Evolutionary conservation across 345 rosid species (phyloP).

Genomic region (Moricandia moricandioides): DNA sequence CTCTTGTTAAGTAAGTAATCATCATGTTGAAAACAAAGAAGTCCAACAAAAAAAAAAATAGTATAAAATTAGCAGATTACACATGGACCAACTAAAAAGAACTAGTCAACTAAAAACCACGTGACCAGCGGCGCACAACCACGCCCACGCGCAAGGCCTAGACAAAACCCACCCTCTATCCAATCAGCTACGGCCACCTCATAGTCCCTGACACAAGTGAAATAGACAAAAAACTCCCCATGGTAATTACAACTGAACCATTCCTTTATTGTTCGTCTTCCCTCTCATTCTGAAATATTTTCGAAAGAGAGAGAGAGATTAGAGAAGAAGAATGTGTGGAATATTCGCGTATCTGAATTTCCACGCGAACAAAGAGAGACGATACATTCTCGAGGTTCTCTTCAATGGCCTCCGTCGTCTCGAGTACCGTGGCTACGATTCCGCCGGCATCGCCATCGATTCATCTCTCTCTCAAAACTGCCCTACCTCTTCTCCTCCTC

Average conservation of each 20-base stretch:
- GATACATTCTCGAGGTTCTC: slow-evolving; percentile 79
- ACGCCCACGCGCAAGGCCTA: background rate
- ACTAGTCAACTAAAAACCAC: background rate
- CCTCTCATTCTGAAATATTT: slow-evolving; percentile 28
- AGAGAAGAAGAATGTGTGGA: slow-evolving; percentile 61
- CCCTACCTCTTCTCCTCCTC: slow-evolving; percentile 28
- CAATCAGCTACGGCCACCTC: background rate
- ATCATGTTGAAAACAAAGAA: background rate
- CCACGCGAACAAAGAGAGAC: slow-evolving; percentile 64
- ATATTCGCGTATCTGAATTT: slow-evolving; percentile 90
- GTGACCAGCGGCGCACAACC: slow-evolving; percentile 16
- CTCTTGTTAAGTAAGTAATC: background rate
- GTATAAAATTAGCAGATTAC: background rate
- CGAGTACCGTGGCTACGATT: slow-evolving; percentile 95
- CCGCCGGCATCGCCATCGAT: slow-evolving; percentile 89
- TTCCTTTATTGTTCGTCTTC: background rate
- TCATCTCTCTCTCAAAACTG: slow-evolving; percentile 25
- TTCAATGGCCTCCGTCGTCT: slow-evolving; percentile 96
- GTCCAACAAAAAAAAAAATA: background rate
- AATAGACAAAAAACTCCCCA: background rate
- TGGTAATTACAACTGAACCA: slow-evolving; percentile 8
- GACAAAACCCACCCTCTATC: background rate
- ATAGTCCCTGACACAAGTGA: slow-evolving; percentile 19
- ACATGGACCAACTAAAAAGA: background rate
- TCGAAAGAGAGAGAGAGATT: background rate